These are phyloP conservation scores for Starmera caribaea DNA, from an alignment of 805 yeast species.

Conservation along the genomic window DNA sequence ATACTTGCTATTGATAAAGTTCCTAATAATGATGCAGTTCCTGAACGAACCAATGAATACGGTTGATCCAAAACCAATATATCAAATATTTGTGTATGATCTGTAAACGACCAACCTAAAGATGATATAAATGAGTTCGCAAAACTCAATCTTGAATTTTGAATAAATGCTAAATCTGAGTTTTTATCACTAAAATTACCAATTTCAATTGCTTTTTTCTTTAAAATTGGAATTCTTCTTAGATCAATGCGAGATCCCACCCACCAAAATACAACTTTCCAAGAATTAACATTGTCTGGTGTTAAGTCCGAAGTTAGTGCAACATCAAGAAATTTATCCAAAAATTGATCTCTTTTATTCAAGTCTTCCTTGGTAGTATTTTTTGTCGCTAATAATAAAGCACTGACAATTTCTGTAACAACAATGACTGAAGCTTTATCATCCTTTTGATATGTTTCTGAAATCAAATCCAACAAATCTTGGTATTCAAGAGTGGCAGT, in stretches of 20 bases:
- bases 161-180: conserved; percentile 54
- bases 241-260: conserved; percentile 53
- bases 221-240: conserved; percentile 52
- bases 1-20: conserved; percentile 30
- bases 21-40: conserved; percentile 47
- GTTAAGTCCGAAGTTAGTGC: conserved; percentile 52
- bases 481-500: conserved; percentile 33
- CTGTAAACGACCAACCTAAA: conserved; percentile 46
- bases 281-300: conserved; percentile 63
- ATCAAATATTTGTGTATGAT: conserved; percentile 33
- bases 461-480: conserved; percentile 44
- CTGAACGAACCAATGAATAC: conserved; percentile 62
- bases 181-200: conserved; percentile 30
- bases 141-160: conserved; percentile 51
- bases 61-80: conserved; percentile 46
- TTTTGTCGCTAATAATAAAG: conserved; percentile 43
- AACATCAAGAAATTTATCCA: conserved; percentile 32
- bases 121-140: conserved; percentile 39
- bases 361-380: conserved; percentile 26
- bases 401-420: conserved; percentile 60
- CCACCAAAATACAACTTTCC: conserved; percentile 76
- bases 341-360: conserved; percentile 33
- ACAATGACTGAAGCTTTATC: conserved; percentile 75
- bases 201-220: conserved; percentile 35
- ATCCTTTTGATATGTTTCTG: conserved; percentile 43